Evolutionary conservation across 129 eudicot species (phyloP).

Genomic region (Artemisia argyi): DNA sequence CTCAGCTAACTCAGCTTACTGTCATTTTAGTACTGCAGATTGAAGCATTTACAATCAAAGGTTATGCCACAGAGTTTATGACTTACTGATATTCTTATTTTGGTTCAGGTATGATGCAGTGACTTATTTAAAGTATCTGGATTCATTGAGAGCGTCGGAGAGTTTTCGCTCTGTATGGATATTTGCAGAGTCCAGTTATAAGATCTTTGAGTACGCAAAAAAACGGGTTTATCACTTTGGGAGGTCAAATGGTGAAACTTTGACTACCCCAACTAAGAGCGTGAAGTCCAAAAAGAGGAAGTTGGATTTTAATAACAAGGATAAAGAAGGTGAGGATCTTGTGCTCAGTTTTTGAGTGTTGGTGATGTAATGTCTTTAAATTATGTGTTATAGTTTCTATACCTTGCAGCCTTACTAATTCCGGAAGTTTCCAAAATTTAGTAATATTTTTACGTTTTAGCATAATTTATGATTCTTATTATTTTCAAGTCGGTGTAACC

Average conservation of each 20-base stretch:
- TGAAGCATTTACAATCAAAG: neutral
- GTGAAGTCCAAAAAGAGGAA: constrained; percentile 66
- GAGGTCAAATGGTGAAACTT: constrained; percentile 50
- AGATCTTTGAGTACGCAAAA: constrained; percentile 93
- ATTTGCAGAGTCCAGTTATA: constrained; percentile 94
- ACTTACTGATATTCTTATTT: neutral
- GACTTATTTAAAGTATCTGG: constrained; percentile 93
- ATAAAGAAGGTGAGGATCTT: constrained; percentile 45
- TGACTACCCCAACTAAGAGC: constrained; percentile 33
- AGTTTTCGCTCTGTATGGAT: constrained; percentile 99
- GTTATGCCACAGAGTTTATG: neutral
- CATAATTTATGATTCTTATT: neutral
- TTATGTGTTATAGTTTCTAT: neutral
- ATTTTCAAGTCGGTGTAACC: constrained; percentile 9
- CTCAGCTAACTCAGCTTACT: neutral
- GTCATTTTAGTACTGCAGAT: neutral
- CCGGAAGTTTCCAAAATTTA: neutral
- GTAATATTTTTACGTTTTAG: neutral
- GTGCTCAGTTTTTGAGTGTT: neutral
- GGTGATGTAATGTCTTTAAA: neutral
- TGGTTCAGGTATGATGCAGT: constrained; percentile 89
- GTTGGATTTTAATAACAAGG: constrained; percentile 46
- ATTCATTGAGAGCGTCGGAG: constrained; percentile 96
- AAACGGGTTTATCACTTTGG: constrained; percentile 81
- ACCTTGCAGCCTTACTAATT: constrained; percentile 8